Base-by-base conservation (phyloP, 352 stramenopile genomes). In the Plasmopara halstedii region DNA sequence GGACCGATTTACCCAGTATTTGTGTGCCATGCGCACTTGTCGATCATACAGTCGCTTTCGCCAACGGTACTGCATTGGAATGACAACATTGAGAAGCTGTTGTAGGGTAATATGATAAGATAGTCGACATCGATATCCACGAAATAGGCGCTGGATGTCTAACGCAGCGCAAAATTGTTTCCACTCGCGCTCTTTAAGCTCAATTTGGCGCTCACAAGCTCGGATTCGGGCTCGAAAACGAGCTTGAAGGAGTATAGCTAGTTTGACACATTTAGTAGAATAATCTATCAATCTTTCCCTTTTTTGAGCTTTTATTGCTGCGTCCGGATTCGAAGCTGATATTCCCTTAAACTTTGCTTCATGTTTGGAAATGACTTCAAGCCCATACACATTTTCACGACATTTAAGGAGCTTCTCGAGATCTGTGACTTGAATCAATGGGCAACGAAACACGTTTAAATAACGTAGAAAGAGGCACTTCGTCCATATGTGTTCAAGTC, bases 1-100 rank as follows among this genome's bases (percentile, higher is more conserved):
- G 0, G 56, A 31, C 3, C 60, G 72, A 35, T 82, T 85, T 2
- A 58, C 73, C 77, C 77, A 89, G 42, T 82, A 83, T 18, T 58
- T 70, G 0, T 70, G 50, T 1, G 77, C 74, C n/a, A 60, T 61
- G 3, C 70, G 65, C 8, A 83, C 62, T 4, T 67, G 63, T 9
- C 73, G 70, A 25, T 75, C 57, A 5, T 74, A 47, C 25, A 63
- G 53, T 11, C 63, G 54, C 15, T 67, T 73, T 0, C 74, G 67
- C 77, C 74, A 89, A 17, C 54, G 37, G 26, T 82, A 83, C 45
- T 89, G 74, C 6, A 85, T 53, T 21, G 73, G 62, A 18, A 84
- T 53, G 1, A 84, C 59, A 1, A 63, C 66, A 27, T 50, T 67
- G 4, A 43, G 66, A 0, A 71, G 48, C 20, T 67, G 62, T 6